Conservation (phyloP, 1,284 basidiomycete genomes). For the Ceratobasidium sp. region DNA sequence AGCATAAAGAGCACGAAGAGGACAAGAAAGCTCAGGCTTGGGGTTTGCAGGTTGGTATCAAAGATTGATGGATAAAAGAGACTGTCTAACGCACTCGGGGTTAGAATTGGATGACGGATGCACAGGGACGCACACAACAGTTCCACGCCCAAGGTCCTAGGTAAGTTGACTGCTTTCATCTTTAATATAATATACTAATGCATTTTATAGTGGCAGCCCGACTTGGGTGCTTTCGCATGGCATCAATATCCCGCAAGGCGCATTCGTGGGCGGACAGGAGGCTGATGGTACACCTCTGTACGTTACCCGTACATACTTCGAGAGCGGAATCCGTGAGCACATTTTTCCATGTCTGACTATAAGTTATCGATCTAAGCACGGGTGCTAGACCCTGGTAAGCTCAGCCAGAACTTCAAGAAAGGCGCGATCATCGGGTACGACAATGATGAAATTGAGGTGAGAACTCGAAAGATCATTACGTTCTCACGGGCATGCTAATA, state of each 20-base stretch:
- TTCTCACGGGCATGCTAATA: background rate
- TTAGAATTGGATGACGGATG: constrained; percentile 68
- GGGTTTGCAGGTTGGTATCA: constrained; percentile 56
- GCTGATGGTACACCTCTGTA: constrained; percentile 65
- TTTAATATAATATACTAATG: constrained; percentile 29
- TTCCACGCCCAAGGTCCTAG: constrained; percentile 64
- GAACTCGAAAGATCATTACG: constrained; percentile 48
- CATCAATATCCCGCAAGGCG: constrained; percentile 68
- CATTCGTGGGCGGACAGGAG: constrained; percentile 71
- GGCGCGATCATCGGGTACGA: constrained; percentile 74
- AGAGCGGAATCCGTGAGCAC: constrained; percentile 72
- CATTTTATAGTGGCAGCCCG: background rate
- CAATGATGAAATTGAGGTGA: constrained; percentile 70
- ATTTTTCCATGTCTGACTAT: background rate
- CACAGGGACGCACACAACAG: constrained; percentile 65
- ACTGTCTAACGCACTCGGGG: background rate
- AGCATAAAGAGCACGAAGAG: constrained; percentile 70
- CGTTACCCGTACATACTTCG: constrained; percentile 70
- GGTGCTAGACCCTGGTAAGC: constrained; percentile 73
- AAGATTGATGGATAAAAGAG: too few species aligned
- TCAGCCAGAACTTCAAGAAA: constrained; percentile 67
- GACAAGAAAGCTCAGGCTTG: constrained; percentile 69
- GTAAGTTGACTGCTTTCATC: constrained; percentile 60
- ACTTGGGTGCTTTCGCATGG: constrained; percentile 65
- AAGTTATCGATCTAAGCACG: constrained; percentile 24